Percentiles rank a stretch among this genome's conserved stretches.
phyloP scores from a whole-genome alignment of 257 asterid species.

The Nicotiana paniculata region DNA sequence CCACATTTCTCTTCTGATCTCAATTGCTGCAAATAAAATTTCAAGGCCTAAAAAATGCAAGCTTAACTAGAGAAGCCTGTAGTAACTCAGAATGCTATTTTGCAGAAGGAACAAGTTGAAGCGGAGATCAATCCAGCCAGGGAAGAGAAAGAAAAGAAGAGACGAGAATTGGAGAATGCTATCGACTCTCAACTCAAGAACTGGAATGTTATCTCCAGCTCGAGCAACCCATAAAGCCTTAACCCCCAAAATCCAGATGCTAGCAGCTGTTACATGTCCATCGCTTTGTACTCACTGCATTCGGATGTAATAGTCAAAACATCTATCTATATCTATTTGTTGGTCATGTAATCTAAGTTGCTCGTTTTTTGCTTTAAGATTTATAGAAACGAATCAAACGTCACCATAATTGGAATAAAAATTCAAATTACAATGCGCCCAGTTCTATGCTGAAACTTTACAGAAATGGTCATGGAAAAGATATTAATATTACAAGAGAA shows the following conservation, averaged over 20 bases:
- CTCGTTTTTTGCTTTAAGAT: not conserved
- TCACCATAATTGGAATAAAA: not conserved
- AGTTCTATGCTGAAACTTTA: not conserved
- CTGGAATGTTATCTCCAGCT: slow-evolving; percentile 22
- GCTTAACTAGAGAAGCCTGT: not conserved
- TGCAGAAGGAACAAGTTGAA: slow-evolving; percentile 32
- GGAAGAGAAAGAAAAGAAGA: slow-evolving; percentile 28
- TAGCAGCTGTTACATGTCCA: not conserved
- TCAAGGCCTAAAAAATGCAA: not conserved
- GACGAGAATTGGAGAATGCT: slow-evolving; percentile 35
- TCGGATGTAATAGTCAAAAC: not conserved
- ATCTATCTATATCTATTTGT: not conserved
- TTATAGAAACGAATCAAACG: not conserved
- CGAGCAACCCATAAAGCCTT: not conserved
- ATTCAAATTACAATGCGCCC: not conserved
- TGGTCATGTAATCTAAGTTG: not conserved
- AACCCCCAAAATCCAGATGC: not conserved
- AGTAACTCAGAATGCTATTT: not conserved
- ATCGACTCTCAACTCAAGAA: slow-evolving; percentile 49
- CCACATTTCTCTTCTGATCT: not conserved
- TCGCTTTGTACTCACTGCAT: not conserved
- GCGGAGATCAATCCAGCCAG: slow-evolving; percentile 19
- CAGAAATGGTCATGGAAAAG: not conserved
- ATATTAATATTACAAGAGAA: not conserved
- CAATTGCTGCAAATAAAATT: not conserved